Percentiles rank a stretch among this genome's conserved stretches.
Evolutionary conservation across 805 yeast genomes (phyloP).

Genomic region (Maudiozyma pseudohumilis): DNA sequence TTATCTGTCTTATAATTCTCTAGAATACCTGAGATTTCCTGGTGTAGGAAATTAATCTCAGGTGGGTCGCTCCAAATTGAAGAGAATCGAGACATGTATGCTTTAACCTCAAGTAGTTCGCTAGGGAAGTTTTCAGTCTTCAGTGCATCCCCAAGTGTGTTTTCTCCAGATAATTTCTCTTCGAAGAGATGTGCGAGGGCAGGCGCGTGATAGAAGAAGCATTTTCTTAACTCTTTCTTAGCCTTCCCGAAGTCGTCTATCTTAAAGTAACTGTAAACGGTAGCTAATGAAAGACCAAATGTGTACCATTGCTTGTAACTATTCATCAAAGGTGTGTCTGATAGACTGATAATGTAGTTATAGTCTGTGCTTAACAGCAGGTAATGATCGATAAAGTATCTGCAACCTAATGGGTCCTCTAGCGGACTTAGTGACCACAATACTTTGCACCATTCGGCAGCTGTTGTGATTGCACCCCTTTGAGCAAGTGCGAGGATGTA

Average conservation of each 20-base stretch:
- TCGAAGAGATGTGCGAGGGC: constrained; percentile 26
- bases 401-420: constrained; percentile 76
- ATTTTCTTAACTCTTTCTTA: constrained; percentile 35
- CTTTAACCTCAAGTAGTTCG: constrained; percentile 36
- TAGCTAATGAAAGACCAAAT: constrained; percentile 60
- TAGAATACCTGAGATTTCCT: constrained; percentile 30
- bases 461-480: constrained; percentile 68
- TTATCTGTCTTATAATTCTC: constrained; percentile 8
- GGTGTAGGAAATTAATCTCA: constrained; percentile 39
- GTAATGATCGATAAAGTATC: constrained; percentile 74
- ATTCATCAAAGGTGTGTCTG: constrained; percentile 44
- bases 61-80: constrained; percentile 43
- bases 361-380: constrained; percentile 58
- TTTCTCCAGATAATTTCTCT: constrained; percentile 21
- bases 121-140: constrained; percentile 15
- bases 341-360: constrained; percentile 49
- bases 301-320: constrained; percentile 60
- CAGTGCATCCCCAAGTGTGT: constrained; percentile 8
- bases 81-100: constrained; percentile 50
- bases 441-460: constrained; percentile 63
- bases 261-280: constrained; percentile 50
- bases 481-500: constrained; percentile 62
- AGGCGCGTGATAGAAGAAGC: constrained; percentile 49
- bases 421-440: constrained; percentile 61
- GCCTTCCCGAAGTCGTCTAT: constrained; percentile 39